These are phyloP conservation scores for Tetracladium marchalianum DNA, from an alignment of 495 filamentous ascomycete genomes.

Conservation along the genomic window DNA sequence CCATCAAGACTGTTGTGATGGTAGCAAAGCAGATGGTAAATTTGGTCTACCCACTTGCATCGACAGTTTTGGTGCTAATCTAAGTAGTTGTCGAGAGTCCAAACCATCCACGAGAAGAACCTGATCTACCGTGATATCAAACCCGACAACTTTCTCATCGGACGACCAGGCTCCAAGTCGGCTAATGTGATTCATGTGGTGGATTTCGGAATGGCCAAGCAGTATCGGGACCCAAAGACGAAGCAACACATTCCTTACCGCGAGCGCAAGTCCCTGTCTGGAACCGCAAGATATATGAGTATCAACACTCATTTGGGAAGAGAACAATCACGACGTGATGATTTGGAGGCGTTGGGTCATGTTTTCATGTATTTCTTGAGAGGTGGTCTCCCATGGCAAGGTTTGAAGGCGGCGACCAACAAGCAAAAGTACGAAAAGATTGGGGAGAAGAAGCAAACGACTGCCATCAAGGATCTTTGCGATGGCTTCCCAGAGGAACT, in stretches of 20 bases:
- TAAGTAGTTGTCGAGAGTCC: conserved; percentile 78
- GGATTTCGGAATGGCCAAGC: conserved; percentile 99
- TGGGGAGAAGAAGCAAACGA: conserved; percentile 99
- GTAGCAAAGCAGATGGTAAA: conserved; percentile 98
- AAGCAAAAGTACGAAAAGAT: conserved; percentile 99
- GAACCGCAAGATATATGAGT: conserved; percentile 97
- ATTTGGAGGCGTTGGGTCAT: conserved; percentile 91
- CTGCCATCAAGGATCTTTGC: conserved; percentile 91
- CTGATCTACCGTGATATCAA: conserved; percentile 99
- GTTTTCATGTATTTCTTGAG: conserved; percentile 99
- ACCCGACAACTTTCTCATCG: conserved; percentile 98
- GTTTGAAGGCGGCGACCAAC: conserved; percentile 96
- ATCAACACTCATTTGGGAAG: conserved; percentile 98
- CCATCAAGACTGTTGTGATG: conserved; percentile 97
- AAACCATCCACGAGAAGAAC: conserved; percentile 99
- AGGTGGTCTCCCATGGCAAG: conserved; percentile 95
- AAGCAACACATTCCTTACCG: conserved; percentile 99
- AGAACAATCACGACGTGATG: conserved; percentile 93
- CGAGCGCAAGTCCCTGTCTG: conserved; percentile 94
- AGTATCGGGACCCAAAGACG: conserved; percentile 97
- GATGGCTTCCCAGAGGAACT: conserved; percentile 97
- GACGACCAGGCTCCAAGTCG: conserved; percentile 81
- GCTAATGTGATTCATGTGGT: conserved; percentile 98
- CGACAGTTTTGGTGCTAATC: conserved; percentile 1
- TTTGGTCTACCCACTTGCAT: conserved; percentile 6